phyloP scores from a whole-genome alignment of 2,329 filamentous ascomycete species.

The Immersiporthe knoxdaviesiana region DNA sequence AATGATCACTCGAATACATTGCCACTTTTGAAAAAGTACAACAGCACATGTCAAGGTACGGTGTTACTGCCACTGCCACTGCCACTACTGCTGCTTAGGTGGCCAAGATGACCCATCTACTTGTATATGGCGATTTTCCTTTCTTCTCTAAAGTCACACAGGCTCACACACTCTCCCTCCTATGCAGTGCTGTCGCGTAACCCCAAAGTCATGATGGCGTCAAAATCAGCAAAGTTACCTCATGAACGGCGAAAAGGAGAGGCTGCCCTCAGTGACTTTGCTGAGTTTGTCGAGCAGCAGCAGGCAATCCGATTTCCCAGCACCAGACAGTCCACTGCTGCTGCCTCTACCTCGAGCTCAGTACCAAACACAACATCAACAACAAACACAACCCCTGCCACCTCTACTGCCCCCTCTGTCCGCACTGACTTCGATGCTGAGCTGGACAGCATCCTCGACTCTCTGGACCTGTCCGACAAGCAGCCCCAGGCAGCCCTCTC shows the following conservation, averaged over 20 bases:
- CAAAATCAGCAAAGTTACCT: conserved; percentile 61
- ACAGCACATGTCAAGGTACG: conserved; percentile 9
- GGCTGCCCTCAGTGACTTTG: conserved; percentile 90
- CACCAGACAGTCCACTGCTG: conserved; percentile 9
- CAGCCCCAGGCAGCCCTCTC: conserved; percentile 71
- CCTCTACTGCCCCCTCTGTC: conserved; percentile 35
- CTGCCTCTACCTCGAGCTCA: not conserved
- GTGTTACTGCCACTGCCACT: not conserved
- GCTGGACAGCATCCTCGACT: conserved; percentile 88
- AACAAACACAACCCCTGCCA: conserved; percentile 33
- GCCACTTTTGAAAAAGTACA: not conserved
- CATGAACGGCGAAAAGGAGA: conserved; percentile 88
- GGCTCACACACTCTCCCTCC: conserved; percentile 1
- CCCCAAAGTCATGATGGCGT: conserved; percentile 51
- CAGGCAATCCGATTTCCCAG: conserved; percentile 71
- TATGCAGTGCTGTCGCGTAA: conserved; percentile 16
- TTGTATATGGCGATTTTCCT: not conserved
- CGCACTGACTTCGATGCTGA: conserved; percentile 69
- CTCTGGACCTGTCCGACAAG: conserved; percentile 78
- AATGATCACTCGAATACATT: conserved; percentile 16
- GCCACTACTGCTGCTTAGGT: not conserved
- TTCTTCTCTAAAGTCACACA: not conserved
- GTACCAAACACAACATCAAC: not conserved
- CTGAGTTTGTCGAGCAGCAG: conserved; percentile 95
- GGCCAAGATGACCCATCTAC: not conserved